Evolutionary conservation across 2,329 filamentous ascomycete species (phyloP).

Genomic region (Chaetothyriales sp.): DNA sequence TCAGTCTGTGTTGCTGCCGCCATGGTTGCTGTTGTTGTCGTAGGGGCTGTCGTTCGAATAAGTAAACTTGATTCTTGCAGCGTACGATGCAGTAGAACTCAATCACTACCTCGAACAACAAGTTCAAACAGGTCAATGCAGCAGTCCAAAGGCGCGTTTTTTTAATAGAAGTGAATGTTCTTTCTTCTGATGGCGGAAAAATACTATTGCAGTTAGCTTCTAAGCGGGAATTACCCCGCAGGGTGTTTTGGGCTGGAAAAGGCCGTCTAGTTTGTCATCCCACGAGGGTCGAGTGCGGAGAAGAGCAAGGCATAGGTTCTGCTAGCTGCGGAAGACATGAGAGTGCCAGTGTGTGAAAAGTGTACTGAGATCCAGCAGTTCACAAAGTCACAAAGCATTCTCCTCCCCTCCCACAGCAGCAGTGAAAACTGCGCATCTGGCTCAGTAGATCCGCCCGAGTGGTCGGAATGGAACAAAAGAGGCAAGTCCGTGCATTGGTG

Average conservation of each 20-base stretch:
- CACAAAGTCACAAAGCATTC: neutral
- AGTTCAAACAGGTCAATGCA: neutral
- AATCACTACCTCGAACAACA: too few relatives aligned
- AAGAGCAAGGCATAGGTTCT: too few relatives aligned
- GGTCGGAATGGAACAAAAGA: neutral
- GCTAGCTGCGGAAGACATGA: too few relatives aligned
- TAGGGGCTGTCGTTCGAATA: neutral
- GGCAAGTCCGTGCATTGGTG: neutral
- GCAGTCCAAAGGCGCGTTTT: neutral
- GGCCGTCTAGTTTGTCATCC: too few relatives aligned
- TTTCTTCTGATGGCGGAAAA: neutral
- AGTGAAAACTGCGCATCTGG: neutral
- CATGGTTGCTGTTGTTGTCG: neutral
- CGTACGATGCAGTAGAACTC: too few relatives aligned
- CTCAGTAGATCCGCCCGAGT: neutral
- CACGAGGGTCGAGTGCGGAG: too few relatives aligned
- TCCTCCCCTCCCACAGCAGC: neutral
- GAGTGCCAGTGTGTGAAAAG: too few relatives aligned
- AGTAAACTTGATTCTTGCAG: neutral
- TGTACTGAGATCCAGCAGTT: neutral
- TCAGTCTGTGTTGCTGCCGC: conserved; percentile 9
- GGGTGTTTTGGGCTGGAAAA: neutral
- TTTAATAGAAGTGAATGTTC: neutral
- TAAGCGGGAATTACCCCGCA: neutral
- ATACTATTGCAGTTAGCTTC: neutral